Evolutionary conservation across 1,284 basidiomycete species (phyloP).

Genomic region (Boletus subluridellus): DNA sequence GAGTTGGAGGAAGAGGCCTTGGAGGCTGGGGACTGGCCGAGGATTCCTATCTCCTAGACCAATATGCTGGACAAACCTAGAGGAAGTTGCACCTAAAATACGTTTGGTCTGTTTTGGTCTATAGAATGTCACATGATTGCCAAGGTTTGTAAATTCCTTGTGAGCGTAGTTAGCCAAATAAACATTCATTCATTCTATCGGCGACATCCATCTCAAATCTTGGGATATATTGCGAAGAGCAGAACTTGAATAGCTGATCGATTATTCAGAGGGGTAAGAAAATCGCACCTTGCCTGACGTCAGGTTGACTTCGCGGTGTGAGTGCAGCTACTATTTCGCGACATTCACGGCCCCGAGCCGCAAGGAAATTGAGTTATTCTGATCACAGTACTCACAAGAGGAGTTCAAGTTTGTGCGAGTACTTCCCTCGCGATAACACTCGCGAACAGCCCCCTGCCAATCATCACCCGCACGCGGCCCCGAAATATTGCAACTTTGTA

Average conservation of each 20-base stretch:
- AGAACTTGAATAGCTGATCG: not conserved
- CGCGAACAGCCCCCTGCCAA: not conserved
- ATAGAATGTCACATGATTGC: not conserved
- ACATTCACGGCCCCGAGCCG: not conserved
- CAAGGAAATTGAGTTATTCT: not conserved
- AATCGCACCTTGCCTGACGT: not conserved
- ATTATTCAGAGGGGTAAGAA: not conserved
- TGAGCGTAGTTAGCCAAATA: no score
- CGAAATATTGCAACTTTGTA: not conserved
- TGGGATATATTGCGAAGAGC: not conserved
- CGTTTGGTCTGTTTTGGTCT: not conserved
- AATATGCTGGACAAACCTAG: not conserved
- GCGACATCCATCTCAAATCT: not conserved
- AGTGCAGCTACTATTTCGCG: not conserved
- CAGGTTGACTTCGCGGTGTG: not conserved
- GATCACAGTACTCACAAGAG: conserved; percentile 1
- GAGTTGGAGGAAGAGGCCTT: conserved; percentile 42
- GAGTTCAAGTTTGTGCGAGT: not conserved
- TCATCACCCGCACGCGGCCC: not conserved
- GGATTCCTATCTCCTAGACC: conserved; percentile 5
- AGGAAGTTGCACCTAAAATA: not conserved
- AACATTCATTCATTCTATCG: no score
- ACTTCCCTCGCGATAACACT: not conserved
- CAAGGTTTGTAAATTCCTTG: not conserved
- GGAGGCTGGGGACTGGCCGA: conserved; percentile 25